Percentiles rank a stretch among this genome's conserved stretches.
Conservation (phyloP, 345 rosid species). For the Kernera saxatilis region DNA sequence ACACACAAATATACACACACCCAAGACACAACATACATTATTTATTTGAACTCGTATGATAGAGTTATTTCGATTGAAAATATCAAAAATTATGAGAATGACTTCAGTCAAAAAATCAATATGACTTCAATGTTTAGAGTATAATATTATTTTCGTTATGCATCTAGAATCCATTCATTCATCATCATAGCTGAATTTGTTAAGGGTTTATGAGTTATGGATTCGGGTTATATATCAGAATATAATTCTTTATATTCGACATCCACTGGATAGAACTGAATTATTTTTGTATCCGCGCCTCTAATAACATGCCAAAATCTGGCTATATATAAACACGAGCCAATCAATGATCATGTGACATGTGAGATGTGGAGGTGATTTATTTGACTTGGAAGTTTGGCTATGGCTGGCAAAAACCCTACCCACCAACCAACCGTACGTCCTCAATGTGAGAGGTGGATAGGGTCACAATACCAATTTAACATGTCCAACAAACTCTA, state of each 20-base stretch:
- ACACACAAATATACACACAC: background rate
- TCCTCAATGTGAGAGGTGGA: constrained; percentile 19
- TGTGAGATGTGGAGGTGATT: constrained; percentile 10
- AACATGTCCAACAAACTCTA: constrained; percentile 10
- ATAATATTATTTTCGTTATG: background rate
- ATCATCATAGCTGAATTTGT: background rate
- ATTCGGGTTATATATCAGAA: background rate
- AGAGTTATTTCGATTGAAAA: background rate
- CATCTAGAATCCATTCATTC: background rate
- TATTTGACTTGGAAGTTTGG: constrained; percentile 2
- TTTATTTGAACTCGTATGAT: background rate
- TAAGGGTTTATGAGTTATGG: background rate
- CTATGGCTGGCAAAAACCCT: constrained; percentile 29
- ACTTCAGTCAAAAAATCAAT: background rate
- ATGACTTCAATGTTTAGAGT: background rate
- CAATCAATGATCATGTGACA: constrained; percentile 25
- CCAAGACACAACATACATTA: background rate
- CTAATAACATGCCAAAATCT: background rate
- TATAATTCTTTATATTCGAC: background rate
- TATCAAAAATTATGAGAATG: background rate
- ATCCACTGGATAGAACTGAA: background rate
- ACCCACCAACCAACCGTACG: constrained; percentile 31
- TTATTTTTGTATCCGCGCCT: background rate
- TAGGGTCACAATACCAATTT: constrained; percentile 20
- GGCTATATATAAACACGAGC: constrained; percentile 10